phyloP scores from a whole-genome alignment of 305 asterid species.

The Rubia tinctorum region DNA sequence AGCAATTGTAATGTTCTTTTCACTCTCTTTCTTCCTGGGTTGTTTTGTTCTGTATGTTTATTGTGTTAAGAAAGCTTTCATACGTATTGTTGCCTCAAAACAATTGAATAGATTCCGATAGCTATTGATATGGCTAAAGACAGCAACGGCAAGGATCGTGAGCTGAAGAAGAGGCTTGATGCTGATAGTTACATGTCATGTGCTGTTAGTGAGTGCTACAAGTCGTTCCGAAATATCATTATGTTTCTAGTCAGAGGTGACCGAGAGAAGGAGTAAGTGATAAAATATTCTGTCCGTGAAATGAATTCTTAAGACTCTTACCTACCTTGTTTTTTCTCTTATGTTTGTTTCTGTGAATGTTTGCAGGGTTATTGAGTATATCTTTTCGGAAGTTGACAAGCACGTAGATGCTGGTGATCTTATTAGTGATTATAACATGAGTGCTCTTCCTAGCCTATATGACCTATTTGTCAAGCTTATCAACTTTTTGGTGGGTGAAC shows the following conservation, averaged over 20 bases:
- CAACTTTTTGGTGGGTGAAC: conserved; percentile 74
- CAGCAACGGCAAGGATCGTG: conserved; percentile 89
- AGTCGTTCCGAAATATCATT: conserved; percentile 83
- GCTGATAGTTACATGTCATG: conserved; percentile 87
- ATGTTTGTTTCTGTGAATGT: conserved; percentile 15
- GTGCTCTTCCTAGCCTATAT: conserved; percentile 86
- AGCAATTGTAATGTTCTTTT: not conserved
- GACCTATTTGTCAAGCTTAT: conserved; percentile 89
- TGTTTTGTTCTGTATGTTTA: not conserved
- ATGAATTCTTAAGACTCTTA: not conserved
- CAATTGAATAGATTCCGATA: conserved; percentile 71
- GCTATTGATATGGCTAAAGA: conserved; percentile 99
- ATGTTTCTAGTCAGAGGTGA: conserved; percentile 67
- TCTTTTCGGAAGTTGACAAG: conserved; percentile 85
- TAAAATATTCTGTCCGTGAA: conserved; percentile 19
- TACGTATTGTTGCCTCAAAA: not conserved
- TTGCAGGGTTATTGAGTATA: conserved; percentile 76
- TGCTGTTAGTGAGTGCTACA: conserved; percentile 96
- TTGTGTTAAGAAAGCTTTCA: not conserved
- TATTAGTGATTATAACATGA: conserved; percentile 61
- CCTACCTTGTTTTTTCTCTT: conserved; percentile 8
- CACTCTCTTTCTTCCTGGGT: not conserved
- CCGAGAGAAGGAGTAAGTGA: conserved; percentile 81
- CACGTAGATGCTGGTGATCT: conserved; percentile 62
- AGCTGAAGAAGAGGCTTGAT: conserved; percentile 83